Base-by-base conservation (phyloP, 306 rosid species). In the Sindora glabra region DNA sequence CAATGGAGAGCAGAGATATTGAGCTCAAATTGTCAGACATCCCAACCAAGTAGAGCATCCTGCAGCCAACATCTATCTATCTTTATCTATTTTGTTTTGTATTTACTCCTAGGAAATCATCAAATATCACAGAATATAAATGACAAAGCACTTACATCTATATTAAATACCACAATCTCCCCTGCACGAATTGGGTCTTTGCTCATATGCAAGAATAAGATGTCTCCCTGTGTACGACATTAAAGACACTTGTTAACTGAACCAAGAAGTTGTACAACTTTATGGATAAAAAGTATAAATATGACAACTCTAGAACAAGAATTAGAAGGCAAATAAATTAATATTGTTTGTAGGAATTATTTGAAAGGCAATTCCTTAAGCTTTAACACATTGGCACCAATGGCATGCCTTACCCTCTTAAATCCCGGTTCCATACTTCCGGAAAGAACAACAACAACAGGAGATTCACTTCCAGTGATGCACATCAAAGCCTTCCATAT, bases 341-440 rank as follows among this genome's bases (percentile, higher is more conserved):
- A 41, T 15, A 34, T 10, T 25, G 15, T n/a, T 10, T 42, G 40
- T 10, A 50, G 15, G 49, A 48, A 23, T 14, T 11, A 25, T 56
- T 5, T 8, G 27, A 23, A 38, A 53, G 41, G 48, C 3, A 49
- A 67, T 8, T 32, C n/a, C 56, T 48, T 50, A 63, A 44, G 34
- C 65, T 39, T 56, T 14, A 44, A 58, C 10, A n/a, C n/a, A n/a
- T n/a, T n/a, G n/a, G n/a, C n/a, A n/a, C n/a, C n/a, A n/a, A n/a
- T n/a, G n/a, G 25, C 22, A 17, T 55, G 26, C 23, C 78, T 66
- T 61, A 80, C 95, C 78, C 97, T 74, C 84, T 60, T 72, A 60
- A 91, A 87, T 27, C 92, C 96, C 3, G 97, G 97, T 69, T 91
- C 96, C 97, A 91, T 91, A 72, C 96, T 91, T 32, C 87, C 96